These are phyloP conservation scores for Nicotiana otophora DNA, from an alignment of 257 asterid species.

Conservation along the genomic window DNA sequence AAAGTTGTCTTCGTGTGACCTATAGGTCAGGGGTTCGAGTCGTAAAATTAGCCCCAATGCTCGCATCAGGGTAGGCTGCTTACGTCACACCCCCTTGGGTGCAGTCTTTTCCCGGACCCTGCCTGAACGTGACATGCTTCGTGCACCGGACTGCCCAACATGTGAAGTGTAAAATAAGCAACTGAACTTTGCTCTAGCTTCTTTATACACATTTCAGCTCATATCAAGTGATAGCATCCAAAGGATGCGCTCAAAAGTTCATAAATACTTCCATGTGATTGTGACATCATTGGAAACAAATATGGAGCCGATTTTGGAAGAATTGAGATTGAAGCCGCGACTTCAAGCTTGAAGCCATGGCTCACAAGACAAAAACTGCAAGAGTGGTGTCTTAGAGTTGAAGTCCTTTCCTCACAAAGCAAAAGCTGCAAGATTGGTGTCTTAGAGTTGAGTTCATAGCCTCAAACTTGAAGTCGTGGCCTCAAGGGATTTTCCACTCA, in stretches of 20 bases:
- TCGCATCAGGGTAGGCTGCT: too few relatives aligned
- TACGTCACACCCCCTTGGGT: too few relatives aligned
- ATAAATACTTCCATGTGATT: background rate
- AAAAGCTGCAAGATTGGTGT: background rate
- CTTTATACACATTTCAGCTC: too few relatives aligned
- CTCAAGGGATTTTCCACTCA: background rate
- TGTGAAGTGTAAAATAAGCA: too few relatives aligned
- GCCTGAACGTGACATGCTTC: too few relatives aligned
- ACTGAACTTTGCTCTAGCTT: too few relatives aligned
- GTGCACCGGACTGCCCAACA: too few relatives aligned
- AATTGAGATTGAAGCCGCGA: background rate
- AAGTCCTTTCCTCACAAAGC: background rate
- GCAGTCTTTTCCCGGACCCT: too few relatives aligned
- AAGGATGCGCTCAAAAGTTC: background rate
- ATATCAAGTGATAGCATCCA: background rate
- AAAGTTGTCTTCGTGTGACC: too few relatives aligned
- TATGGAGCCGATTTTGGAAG: background rate
- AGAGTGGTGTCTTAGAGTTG: background rate
- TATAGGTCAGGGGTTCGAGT: too few relatives aligned
- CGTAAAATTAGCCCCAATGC: too few relatives aligned
- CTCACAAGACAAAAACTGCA: background rate
- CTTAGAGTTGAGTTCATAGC: background rate
- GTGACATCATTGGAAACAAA: background rate
- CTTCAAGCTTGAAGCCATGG: background rate
- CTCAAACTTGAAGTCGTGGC: background rate